phyloP scores from a whole-genome alignment of 140 eudicot genomes.

The Anethum foeniculum region DNA sequence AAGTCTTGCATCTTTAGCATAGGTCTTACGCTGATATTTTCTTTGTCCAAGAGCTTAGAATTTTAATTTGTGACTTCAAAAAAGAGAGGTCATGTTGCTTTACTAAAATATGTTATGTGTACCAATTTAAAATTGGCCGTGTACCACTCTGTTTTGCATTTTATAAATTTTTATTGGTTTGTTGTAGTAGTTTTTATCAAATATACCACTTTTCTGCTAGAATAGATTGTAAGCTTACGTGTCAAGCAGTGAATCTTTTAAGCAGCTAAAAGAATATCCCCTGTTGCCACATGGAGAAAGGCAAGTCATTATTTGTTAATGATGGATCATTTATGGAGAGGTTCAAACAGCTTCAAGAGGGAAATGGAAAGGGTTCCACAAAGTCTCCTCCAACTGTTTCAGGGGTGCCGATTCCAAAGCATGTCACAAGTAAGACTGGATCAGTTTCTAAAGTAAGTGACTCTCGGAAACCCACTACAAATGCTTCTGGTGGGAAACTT shows the following conservation, averaged over 20 bases:
- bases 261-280: conserved; percentile 32
- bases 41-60: not conserved
- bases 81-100: not conserved
- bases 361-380: conserved; percentile 35
- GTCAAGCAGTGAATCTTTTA: conserved; percentile 49
- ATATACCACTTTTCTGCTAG: conserved; percentile 11
- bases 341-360: conserved; percentile 81
- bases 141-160: not conserved
- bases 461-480: conserved; percentile 24
- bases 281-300: conserved; percentile 62
- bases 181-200: not conserved
- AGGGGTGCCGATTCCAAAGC: conserved; percentile 41
- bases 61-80: not conserved
- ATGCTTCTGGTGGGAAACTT: conserved; percentile 73
- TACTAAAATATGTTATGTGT: not conserved
- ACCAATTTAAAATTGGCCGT: not conserved
- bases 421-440: conserved; percentile 36
- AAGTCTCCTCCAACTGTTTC: conserved; percentile 26
- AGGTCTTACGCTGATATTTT: not conserved
- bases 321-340: conserved; percentile 98
- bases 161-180: not conserved
- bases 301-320: conserved; percentile 55
- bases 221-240: conserved; percentile 58
- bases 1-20: not conserved
- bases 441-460: conserved; percentile 34